These are phyloP conservation scores for Saccharum hybrid DNA, from an alignment of 202 grass and related monocot genomes.

Conservation along the genomic window DNA sequence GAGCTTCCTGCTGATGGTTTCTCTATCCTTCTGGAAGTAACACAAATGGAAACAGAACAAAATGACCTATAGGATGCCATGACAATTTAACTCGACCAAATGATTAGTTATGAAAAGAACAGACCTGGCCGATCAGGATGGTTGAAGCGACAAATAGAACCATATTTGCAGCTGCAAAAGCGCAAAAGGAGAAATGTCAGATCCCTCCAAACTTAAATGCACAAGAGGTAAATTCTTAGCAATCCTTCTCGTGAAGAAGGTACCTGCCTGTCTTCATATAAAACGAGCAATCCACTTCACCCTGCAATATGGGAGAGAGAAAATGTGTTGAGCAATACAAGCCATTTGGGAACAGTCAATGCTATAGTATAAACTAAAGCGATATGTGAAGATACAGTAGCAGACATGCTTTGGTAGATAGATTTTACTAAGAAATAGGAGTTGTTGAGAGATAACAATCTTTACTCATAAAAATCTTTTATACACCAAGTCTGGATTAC, in stretches of 20 bases:
- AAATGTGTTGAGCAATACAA: conserved; percentile 37
- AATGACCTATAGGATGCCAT: conserved; percentile 3
- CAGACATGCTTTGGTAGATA: neutral
- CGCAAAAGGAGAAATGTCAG: conserved; percentile 28
- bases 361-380: conserved; percentile 18
- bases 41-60: neutral
- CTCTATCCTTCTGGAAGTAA: neutral
- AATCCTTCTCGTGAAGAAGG: conserved; percentile 6
- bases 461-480: neutral
- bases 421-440: conserved; percentile 10
- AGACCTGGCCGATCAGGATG: conserved; percentile 82
- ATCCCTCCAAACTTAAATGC: conserved; percentile 31
- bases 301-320: conserved; percentile 58
- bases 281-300: conserved; percentile 90
- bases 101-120: conserved; percentile 38
- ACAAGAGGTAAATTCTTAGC: conserved; percentile 33
- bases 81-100: conserved; percentile 4
- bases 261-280: conserved; percentile 97
- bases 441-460: conserved; percentile 5
- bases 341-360: conserved; percentile 2
- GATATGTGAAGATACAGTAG: conserved; percentile 12
- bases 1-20: neutral
- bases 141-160: conserved; percentile 72
- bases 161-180: conserved; percentile 89
- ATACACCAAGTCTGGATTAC: conserved; percentile 23